These are phyloP conservation scores for Digitaria exilis DNA, from an alignment of 202 grass and related monocot genomes.

Conservation along the genomic window DNA sequence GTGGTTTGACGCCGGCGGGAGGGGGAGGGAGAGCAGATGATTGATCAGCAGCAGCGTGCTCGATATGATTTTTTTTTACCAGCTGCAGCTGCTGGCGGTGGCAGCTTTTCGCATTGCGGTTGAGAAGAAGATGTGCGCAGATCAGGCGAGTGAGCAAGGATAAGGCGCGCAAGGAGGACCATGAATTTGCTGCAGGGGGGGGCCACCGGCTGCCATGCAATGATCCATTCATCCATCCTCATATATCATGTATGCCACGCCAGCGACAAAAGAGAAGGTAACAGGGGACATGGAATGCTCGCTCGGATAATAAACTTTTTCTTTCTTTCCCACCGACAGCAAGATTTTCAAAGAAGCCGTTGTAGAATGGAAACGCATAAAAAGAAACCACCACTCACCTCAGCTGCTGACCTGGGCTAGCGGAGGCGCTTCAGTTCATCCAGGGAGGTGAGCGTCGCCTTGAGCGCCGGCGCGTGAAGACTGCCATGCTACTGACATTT, in stretches of 20 bases:
- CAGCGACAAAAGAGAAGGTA: not conserved
- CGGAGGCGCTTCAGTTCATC: no score
- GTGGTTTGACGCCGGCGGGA: not conserved
- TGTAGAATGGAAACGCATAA: no score
- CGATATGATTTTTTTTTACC: not conserved
- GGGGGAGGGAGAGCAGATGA: not conserved
- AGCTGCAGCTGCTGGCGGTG: not conserved
- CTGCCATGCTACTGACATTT: no score
- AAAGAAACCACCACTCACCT: no score
- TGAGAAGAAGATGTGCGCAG: not conserved
- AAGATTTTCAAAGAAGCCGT: no score
- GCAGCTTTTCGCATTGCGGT: not conserved
- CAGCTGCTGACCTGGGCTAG: no score
- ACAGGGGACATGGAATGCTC: not conserved
- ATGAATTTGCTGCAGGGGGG: conserved; percentile 45
- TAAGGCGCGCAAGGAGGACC: conserved; percentile 47
- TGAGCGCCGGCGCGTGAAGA: no score
- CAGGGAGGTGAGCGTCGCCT: no score
- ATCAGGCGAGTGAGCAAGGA: not conserved
- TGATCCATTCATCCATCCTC: not conserved
- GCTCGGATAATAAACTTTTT: no score
- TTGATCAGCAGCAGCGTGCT: not conserved
- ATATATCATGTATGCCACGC: not conserved
- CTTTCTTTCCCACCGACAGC: no score
- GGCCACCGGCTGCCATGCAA: not conserved